Percentiles rank a stretch among this genome's conserved stretches.
These are phyloP conservation scores for Exophiala sideris DNA, from an alignment of 2,329 filamentous ascomycete species.

Conservation along the genomic window DNA sequence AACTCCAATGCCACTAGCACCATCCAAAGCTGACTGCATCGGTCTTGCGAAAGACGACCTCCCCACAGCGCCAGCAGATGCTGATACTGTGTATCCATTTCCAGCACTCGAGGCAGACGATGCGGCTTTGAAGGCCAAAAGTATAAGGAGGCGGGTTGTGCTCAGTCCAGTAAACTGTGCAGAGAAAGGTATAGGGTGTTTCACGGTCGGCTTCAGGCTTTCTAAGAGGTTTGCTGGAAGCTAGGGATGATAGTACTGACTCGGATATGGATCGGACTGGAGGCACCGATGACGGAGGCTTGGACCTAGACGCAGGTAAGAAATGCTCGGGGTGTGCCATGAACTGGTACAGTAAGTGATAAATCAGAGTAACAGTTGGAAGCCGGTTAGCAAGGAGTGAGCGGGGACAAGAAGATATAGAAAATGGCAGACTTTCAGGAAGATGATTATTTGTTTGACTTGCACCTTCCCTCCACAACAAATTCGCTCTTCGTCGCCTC, in stretches of 20 bases:
- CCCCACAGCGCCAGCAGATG: conserved; percentile 31
- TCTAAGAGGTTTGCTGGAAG: background rate
- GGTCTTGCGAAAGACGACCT: conserved; percentile 25
- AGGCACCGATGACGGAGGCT: conserved; percentile 8
- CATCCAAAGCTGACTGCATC: conserved; percentile 31
- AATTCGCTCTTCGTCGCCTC: background rate
- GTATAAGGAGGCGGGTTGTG: conserved; percentile 15
- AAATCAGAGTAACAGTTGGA: conserved; percentile 1
- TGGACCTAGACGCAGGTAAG: conserved; percentile 7
- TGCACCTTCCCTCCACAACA: too few relatives aligned
- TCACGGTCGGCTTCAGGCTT: background rate
- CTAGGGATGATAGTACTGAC: background rate
- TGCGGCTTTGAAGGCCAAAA: conserved; percentile 20
- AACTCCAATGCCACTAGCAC: conserved; percentile 34
- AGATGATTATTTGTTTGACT: too few relatives aligned
- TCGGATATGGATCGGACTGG: conserved; percentile 6
- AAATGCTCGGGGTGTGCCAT: conserved; percentile 13
- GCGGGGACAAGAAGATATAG: background rate
- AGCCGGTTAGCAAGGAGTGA: background rate
- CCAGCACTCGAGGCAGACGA: conserved; percentile 29
- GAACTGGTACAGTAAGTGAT: background rate
- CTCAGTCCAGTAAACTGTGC: conserved; percentile 23
- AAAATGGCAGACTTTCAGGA: too few relatives aligned
- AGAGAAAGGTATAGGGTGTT: conserved; percentile 14
- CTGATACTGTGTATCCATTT: conserved; percentile 25